phyloP scores from a whole-genome alignment of 768 basidiomycete species.

The Asterophora parasitica region DNA sequence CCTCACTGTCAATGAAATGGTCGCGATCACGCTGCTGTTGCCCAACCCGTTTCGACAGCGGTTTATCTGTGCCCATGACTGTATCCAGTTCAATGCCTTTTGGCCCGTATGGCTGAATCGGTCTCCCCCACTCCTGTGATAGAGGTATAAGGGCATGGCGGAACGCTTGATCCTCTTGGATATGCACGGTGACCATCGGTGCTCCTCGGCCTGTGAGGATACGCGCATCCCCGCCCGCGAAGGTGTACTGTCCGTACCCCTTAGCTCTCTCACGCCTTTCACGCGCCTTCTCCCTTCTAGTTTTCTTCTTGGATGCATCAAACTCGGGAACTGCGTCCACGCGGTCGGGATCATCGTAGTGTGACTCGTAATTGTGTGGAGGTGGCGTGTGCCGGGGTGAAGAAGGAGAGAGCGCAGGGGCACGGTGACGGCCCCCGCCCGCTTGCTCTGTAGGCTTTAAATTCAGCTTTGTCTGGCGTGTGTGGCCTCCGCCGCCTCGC shows the following conservation, averaged over 20 bases:
- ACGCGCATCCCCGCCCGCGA: slow-evolving; percentile 32
- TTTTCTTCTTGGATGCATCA: slow-evolving; percentile 19
- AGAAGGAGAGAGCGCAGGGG: neutral
- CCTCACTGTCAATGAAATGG: neutral
- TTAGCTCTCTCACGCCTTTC: slow-evolving; percentile 22
- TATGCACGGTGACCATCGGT: slow-evolving; percentile 34
- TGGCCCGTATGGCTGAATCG: slow-evolving; percentile 12
- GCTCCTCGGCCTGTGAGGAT: slow-evolving; percentile 34
- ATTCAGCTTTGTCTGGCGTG: slow-evolving; percentile 36
- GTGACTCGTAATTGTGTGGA: too few species aligned
- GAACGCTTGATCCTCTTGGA: slow-evolving; percentile 43
- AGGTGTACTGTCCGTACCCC: slow-evolving; percentile 31
- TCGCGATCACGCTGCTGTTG: neutral
- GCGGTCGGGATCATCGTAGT: slow-evolving; percentile 10
- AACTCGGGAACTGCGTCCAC: slow-evolving; percentile 11
- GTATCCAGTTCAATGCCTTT: neutral
- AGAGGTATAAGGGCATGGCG: slow-evolving; percentile 36
- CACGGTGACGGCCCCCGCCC: neutral
- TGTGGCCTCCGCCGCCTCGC: slow-evolving; percentile 16
- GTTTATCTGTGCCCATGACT: slow-evolving; percentile 2
- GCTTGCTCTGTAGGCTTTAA: slow-evolving; percentile 18
- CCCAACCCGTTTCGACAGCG: neutral
- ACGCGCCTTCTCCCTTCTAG: slow-evolving; percentile 25
- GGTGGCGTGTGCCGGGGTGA: neutral
- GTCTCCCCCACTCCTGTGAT: slow-evolving; percentile 9